Conservation (phyloP, 2,329 filamentous ascomycete species). For the Parastagonospora nodorum region DNA sequence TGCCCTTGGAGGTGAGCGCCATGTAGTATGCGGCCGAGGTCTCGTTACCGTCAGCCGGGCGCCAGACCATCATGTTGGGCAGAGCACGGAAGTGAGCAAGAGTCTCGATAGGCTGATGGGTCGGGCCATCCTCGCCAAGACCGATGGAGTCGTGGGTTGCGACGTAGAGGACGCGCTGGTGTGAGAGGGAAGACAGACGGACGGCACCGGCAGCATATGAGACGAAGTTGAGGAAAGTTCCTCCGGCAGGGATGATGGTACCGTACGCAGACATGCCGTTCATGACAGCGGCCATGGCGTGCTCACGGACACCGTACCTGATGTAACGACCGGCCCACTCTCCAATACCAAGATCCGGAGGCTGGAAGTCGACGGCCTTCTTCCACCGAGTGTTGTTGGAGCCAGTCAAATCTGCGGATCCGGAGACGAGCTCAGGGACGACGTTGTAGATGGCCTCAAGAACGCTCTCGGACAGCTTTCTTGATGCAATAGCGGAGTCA, state of each 20-base stretch:
- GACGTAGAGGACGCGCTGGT: slow-evolving; percentile 89
- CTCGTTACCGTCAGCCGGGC: slow-evolving; percentile 98
- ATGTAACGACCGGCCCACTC: slow-evolving; percentile 91
- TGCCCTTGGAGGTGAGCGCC: slow-evolving; percentile 85
- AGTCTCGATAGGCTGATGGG: slow-evolving; percentile 98
- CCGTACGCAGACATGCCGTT: slow-evolving; percentile 96
- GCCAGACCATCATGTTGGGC: slow-evolving; percentile 99
- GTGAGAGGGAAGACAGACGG: slow-evolving; percentile 90
- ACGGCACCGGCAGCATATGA: slow-evolving; percentile 96
- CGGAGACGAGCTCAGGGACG: slow-evolving; percentile 90
- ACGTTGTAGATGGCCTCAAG: slow-evolving; percentile 82
- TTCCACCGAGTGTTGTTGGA: slow-evolving; percentile 99
- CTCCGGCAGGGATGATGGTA: slow-evolving; percentile 88
- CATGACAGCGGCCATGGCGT: slow-evolving; percentile 89
- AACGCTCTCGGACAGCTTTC: slow-evolving; percentile 95
- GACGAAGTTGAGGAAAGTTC: slow-evolving; percentile 99
- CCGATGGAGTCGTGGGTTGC: slow-evolving; percentile 99
- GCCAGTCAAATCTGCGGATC: slow-evolving; percentile 95
- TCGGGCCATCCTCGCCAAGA: slow-evolving; percentile 97
- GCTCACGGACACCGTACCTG: slow-evolving; percentile 90
- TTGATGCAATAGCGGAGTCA: slow-evolving; percentile 84
- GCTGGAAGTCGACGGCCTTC: slow-evolving; percentile 96
- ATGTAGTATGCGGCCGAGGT: slow-evolving; percentile 97
- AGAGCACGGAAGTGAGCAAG: slow-evolving; percentile 97
- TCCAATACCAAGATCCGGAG: slow-evolving; percentile 81